Base-by-base conservation (phyloP, 192 early-diverging fungal genomes). In the Coemansia nantahalensis region DNA sequence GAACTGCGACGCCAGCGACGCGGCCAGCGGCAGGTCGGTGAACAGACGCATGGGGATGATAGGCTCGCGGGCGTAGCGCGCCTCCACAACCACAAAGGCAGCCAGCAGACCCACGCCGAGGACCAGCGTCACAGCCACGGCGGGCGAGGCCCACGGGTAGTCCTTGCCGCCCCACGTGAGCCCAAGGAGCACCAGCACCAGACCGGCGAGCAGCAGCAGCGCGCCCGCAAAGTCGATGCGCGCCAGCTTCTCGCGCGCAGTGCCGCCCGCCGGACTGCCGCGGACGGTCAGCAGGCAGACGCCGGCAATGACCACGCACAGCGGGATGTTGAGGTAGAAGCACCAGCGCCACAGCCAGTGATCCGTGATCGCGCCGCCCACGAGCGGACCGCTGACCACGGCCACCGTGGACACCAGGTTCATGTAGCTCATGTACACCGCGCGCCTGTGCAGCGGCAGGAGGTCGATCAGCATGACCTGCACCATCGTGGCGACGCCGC, bases 141-240 rank as follows among this genome's bases (percentile, higher is more conserved):
- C 44, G 2, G 79, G 62, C 3, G 78, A 74, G 21, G 65, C 73
- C 90, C 90, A 94, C 1, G 62, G 54, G 48, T 81, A 87, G n/a
- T 67, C 41, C 46, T 65, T 72, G 14, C 90, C 92, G 42, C 87
- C 91, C 62, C 82, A 80, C 62, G 86, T 83, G 2, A 95, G 59
- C 8, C 87, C 85, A 38, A 88, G 52, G 34, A 92, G 65, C 28
- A 93, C 44, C 26, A 67, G 48, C n/a, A 85, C 65, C 7, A 82
- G 57, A 26, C 78, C 80, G 21, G 65, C 35, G 32, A 86, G 57
- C 41, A 90, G 46, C 2, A 83, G 17, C 18, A 72, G 24, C 6
- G 79, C 71, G 5, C 89, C 89, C 16, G 78, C 43, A 54, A 71
- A 86, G 56, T 90, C 90, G 34, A 90, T 77, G 5, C 80, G 67